A percentile compares a stretch with the other conserved stretches of the same genome.
phyloP scores from a whole-genome alignment of 1,139 yeast species.

The Scheffersomyces illinoinensis region DNA sequence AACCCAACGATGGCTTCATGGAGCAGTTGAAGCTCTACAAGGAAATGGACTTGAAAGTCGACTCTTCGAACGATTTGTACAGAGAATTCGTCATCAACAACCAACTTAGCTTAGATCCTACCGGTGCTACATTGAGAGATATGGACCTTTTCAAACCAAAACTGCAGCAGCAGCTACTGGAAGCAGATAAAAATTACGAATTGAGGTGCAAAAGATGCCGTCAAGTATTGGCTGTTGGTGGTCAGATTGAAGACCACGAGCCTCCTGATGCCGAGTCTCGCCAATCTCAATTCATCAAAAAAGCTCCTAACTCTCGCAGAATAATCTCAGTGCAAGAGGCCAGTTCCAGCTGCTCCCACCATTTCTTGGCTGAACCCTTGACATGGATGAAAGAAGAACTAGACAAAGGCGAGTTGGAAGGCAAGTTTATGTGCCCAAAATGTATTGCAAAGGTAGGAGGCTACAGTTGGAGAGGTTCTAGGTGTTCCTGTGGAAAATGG shows the following conservation, averaged over 20 bases:
- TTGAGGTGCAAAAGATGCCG: slow-evolving; percentile 75
- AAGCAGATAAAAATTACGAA: slow-evolving; percentile 26
- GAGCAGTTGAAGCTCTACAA: slow-evolving; percentile 68
- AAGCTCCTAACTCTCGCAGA: slow-evolving; percentile 60
- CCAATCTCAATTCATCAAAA: slow-evolving; percentile 63
- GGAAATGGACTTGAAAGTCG: slow-evolving; percentile 30
- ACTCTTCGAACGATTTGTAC: slow-evolving; percentile 22
- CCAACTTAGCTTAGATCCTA: slow-evolving; percentile 28
- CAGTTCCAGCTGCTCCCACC: slow-evolving; percentile 70
- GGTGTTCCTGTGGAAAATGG: slow-evolving; percentile 97
- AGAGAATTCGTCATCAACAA: slow-evolving; percentile 27
- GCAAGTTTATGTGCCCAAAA: slow-evolving; percentile 81
- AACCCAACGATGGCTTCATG: slow-evolving; percentile 78
- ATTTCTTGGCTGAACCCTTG: slow-evolving; percentile 78
- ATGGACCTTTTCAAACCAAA: slow-evolving; percentile 2
- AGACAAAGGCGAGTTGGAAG: slow-evolving; percentile 71
- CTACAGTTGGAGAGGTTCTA: slow-evolving; percentile 91
- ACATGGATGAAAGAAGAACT: slow-evolving; percentile 88
- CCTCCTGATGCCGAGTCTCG: slow-evolving; percentile 62
- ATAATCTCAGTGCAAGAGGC: slow-evolving; percentile 56
- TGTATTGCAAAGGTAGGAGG: slow-evolving; percentile 86
- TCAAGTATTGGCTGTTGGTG: slow-evolving; percentile 49
- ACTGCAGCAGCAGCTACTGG: slow-evolving; percentile 10
- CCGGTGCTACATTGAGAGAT: slow-evolving; percentile 19
- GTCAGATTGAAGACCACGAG: slow-evolving; percentile 56